Conservation (phyloP, 2,329 filamentous ascomycete genomes). For the Exserohilum turcica region DNA sequence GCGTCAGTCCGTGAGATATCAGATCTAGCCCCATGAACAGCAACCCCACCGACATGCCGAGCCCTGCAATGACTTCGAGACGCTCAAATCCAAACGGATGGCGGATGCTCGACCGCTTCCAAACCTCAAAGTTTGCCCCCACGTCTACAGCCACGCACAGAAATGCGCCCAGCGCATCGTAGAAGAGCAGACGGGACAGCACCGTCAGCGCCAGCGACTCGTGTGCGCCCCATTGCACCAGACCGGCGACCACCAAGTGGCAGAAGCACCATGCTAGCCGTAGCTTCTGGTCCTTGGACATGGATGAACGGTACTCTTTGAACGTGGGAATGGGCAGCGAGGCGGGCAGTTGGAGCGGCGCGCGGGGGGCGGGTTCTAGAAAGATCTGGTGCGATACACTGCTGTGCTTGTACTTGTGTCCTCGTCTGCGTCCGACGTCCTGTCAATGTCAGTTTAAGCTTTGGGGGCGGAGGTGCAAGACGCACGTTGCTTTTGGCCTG, state of each 20-base stretch:
- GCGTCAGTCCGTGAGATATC: slow-evolving; percentile 90
- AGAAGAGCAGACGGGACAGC: slow-evolving; percentile 89
- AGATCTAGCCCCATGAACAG: slow-evolving; percentile 98
- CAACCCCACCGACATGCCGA: slow-evolving; percentile 93
- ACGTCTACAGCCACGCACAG: slow-evolving; percentile 93
- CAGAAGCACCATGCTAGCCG: slow-evolving; percentile 88
- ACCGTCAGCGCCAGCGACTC: slow-evolving; percentile 91
- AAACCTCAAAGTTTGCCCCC: slow-evolving; percentile 95
- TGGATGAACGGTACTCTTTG: slow-evolving; percentile 84
- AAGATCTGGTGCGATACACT: slow-evolving; percentile 97
- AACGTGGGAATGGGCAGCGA: slow-evolving; percentile 90
- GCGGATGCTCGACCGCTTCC: slow-evolving; percentile 88
- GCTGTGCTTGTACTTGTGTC: slow-evolving; percentile 97
- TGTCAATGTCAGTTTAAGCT: slow-evolving; percentile 50
- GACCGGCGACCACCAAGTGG: slow-evolving; percentile 80
- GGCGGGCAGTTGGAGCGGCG: slow-evolving; percentile 85
- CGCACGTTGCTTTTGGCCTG: slow-evolving; percentile 69
- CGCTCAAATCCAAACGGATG: slow-evolving; percentile 93
- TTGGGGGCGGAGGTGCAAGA: neutral
- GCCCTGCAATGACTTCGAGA: slow-evolving; percentile 90
- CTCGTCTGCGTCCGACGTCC: slow-evolving; percentile 88
- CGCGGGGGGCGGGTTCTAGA: slow-evolving; percentile 83
- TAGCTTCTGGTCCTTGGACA: slow-evolving; percentile 83
- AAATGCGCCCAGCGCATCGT: slow-evolving; percentile 89
- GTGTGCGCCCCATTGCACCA: slow-evolving; percentile 83